phyloP scores from a whole-genome alignment of 2,329 filamentous ascomycete genomes.

The Sporothrix phasma region DNA sequence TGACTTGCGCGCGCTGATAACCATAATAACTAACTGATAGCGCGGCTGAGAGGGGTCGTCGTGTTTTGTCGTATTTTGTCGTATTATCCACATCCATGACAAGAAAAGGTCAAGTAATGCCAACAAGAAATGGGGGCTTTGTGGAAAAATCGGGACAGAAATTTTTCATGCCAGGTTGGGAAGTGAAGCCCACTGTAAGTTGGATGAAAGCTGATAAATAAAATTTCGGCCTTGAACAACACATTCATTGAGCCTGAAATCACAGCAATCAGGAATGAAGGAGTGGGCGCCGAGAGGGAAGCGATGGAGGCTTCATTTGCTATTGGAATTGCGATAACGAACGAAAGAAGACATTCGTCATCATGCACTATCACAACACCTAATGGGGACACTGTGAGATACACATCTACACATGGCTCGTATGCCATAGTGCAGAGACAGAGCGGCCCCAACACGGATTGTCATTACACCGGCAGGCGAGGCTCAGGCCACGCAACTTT shows the following conservation, averaged over 20 bases:
- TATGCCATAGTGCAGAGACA: background rate
- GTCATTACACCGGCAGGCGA: background rate
- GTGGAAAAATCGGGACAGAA: background rate
- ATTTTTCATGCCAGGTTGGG: background rate
- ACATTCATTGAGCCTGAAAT: too few species aligned
- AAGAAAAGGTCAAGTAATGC: background rate
- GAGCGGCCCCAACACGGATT: too few species aligned
- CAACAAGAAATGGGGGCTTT: background rate
- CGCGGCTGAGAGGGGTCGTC: background rate
- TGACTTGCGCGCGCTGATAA: constrained; percentile 3
- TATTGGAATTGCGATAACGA: too few species aligned
- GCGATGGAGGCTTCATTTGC: too few species aligned
- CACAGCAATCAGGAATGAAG: too few species aligned
- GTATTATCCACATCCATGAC: background rate
- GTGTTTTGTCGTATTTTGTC: too few species aligned
- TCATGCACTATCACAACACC: too few species aligned
- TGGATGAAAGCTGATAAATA: background rate
- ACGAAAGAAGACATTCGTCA: too few species aligned
- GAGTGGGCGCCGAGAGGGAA: too few species aligned
- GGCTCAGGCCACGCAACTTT: background rate
- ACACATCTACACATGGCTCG: too few species aligned
- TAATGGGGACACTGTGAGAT: too few species aligned
- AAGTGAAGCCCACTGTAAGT: background rate
- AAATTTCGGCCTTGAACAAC: too few species aligned
- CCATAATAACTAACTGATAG: background rate